These are phyloP conservation scores for Aspergillus ochraceus DNA, from an alignment of 2,329 filamentous ascomycete genomes.

Conservation along the genomic window DNA sequence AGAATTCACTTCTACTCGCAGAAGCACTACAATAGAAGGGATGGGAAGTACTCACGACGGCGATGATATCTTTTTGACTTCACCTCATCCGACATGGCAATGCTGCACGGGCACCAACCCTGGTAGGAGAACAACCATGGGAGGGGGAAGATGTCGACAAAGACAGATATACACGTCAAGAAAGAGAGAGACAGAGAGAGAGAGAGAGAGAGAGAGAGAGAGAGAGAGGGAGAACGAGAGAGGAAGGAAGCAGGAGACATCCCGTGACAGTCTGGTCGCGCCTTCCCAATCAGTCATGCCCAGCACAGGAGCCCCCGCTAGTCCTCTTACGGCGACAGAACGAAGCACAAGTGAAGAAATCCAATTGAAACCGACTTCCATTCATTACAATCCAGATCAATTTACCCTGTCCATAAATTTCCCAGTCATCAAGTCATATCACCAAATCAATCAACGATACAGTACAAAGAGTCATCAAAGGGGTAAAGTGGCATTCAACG, in stretches of 20 bases:
- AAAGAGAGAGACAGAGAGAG: not conserved
- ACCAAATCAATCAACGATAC: not conserved
- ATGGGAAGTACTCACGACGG: not conserved
- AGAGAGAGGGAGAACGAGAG: not conserved
- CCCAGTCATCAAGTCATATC: not conserved
- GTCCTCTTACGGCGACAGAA: not conserved
- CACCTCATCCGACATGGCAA: conserved; percentile 11
- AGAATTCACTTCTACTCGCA: not conserved
- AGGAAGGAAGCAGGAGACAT: too few relatives aligned
- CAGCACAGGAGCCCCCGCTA: not conserved
- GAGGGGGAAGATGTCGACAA: not conserved
- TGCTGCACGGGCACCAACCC: not conserved
- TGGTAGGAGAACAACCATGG: not conserved
- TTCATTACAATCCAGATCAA: too few relatives aligned
- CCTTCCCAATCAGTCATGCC: not conserved
- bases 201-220: not conserved
- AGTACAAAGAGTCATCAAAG: not conserved
- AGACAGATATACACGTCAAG: not conserved
- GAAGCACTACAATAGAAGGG: not conserved
- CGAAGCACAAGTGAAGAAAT: not conserved
- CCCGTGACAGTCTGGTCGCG: not conserved
- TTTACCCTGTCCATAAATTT: too few relatives aligned
- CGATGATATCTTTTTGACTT: conserved; percentile 9
- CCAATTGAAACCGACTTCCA: not conserved
- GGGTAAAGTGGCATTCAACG: not conserved